These are phyloP conservation scores for Thielaviopsis ethacetica DNA, from an alignment of 2,329 filamentous ascomycete species.

Conservation along the genomic window DNA sequence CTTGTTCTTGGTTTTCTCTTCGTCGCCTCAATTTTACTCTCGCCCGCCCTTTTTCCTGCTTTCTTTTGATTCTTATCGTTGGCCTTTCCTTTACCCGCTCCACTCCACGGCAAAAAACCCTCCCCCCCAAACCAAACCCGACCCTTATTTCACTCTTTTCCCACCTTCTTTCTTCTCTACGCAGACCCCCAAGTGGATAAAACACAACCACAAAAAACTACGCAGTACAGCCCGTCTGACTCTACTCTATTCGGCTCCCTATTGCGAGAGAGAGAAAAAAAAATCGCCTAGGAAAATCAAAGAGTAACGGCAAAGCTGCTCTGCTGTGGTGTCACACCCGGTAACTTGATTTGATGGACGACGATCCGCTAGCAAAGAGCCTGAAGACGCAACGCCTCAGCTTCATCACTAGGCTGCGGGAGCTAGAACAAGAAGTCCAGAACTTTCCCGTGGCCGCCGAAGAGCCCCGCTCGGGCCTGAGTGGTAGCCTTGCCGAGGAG, in stretches of 20 bases:
- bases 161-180: neutral
- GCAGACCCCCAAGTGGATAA: neutral
- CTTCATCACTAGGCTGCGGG: constrained; percentile 10
- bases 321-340: no score
- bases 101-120: neutral
- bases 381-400: constrained; percentile 12
- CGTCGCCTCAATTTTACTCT: no score
- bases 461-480: neutral
- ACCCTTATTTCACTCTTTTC: neutral
- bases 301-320: no score
- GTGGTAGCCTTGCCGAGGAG: constrained; percentile 1
- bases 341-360: constrained; percentile 10
- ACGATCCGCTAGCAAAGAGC: constrained; percentile 11
- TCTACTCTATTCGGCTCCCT: neutral
- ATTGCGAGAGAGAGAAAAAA: no score
- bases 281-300: neutral
- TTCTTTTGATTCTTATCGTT: neutral
- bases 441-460: constrained; percentile 2
- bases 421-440: constrained; percentile 10
- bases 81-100: neutral
- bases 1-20: neutral
- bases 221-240: neutral
- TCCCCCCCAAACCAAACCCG: no score
- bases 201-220: neutral
- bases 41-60: neutral